Conservation (phyloP, 176 grass and related monocot species). For the Oropetium thomaeum region DNA sequence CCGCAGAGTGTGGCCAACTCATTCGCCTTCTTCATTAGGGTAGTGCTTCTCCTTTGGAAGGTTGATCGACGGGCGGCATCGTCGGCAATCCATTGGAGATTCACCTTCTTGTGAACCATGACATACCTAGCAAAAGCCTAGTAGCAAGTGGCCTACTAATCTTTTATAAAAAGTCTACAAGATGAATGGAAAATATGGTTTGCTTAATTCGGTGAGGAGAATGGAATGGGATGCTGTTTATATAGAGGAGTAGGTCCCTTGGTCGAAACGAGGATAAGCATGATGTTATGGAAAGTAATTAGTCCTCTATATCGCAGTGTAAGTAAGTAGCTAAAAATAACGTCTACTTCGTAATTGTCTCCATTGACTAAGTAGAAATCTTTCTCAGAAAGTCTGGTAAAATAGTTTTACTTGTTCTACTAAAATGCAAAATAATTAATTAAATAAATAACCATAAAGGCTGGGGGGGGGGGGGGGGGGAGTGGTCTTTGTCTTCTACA, state of each 20-base stretch:
- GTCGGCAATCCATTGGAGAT: slow-evolving; percentile 30
- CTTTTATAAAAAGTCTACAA: not conserved
- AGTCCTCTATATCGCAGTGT: not conserved
- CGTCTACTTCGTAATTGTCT: not conserved
- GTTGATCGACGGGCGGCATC: not conserved
- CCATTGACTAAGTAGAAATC: not conserved
- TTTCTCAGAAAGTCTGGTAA: not conserved
- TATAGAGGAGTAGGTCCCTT: not conserved
- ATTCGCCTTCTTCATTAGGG: slow-evolving; percentile 41
- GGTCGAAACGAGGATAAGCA: not conserved
- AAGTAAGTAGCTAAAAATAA: not conserved
- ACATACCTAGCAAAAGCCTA: not conserved
- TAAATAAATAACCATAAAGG: too few species aligned
- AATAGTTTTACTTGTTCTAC: not conserved
- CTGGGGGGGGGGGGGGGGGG: too few species aligned
- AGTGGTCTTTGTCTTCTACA: not conserved
- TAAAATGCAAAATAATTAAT: too few species aligned
- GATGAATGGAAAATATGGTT: not conserved
- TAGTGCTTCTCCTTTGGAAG: slow-evolving; percentile 15
- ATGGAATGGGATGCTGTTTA: not conserved
- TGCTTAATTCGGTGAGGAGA: not conserved
- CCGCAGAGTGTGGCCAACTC: slow-evolving; percentile 40
- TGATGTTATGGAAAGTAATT: not conserved
- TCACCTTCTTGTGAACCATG: slow-evolving; percentile 46
- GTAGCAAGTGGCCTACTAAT: not conserved